These are phyloP conservation scores for Camellia lanceoleosa DNA, from an alignment of 148 eudicot genomes.

Conservation along the genomic window DNA sequence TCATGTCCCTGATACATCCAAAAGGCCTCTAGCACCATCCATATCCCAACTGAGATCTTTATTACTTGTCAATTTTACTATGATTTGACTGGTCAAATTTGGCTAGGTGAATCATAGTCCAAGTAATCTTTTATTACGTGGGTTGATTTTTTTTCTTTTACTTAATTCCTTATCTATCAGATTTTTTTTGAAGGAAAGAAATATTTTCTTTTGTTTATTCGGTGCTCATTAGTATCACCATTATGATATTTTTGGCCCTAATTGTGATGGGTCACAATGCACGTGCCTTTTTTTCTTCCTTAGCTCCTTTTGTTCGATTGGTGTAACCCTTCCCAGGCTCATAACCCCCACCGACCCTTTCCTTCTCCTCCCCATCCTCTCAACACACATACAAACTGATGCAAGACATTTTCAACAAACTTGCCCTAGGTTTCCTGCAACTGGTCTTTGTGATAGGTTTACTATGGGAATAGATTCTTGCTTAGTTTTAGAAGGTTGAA, in stretches of 20 bases:
- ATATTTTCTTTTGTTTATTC: neutral
- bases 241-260: neutral
- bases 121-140: neutral
- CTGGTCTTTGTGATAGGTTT: too few species aligned
- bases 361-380: neutral
- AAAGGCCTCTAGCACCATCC: neutral
- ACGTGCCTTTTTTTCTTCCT: neutral
- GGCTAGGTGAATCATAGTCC: neutral
- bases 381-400: neutral
- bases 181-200: neutral
- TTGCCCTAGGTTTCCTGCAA: neutral
- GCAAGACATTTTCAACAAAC: neutral
- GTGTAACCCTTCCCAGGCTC: neutral
- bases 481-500: neutral
- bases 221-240: neutral
- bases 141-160: too few species aligned
- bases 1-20: neutral
- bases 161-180: neutral
- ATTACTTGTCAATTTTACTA: neutral
- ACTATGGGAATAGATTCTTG: too few species aligned
- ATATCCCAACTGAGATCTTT: neutral
- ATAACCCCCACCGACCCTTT: neutral
- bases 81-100: slow-evolving; percentile 1
- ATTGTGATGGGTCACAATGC: neutral
- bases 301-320: neutral